phyloP scores from a whole-genome alignment of 805 yeast species.

The Torulaspora franciscae region DNA sequence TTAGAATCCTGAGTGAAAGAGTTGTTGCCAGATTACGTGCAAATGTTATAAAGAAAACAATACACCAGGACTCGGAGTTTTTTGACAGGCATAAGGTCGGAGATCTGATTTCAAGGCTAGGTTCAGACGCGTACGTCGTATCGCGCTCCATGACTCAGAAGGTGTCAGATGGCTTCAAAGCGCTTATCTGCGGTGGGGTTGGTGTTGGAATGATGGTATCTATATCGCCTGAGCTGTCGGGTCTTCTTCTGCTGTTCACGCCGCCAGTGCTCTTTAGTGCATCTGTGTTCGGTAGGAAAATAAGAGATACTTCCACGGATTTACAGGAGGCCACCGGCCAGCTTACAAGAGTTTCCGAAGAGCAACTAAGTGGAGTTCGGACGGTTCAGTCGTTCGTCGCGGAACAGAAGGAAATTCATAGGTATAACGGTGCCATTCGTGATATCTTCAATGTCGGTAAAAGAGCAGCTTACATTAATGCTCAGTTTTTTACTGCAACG shows the following conservation, averaged over 20 bases:
- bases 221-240: slow-evolving; percentile 76
- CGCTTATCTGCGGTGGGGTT: slow-evolving; percentile 74
- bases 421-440: slow-evolving; percentile 70
- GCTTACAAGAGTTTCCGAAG: slow-evolving; percentile 87
- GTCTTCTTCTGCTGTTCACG: slow-evolving; percentile 68
- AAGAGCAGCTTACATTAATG: slow-evolving; percentile 74
- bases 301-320: slow-evolving; percentile 66
- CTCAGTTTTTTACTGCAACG: slow-evolving; percentile 70
- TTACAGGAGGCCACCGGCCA: slow-evolving; percentile 85
- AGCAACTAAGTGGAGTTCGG: slow-evolving; percentile 77
- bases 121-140: slow-evolving; percentile 86
- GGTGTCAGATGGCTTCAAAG: slow-evolving; percentile 83
- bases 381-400: slow-evolving; percentile 93
- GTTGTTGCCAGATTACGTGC: slow-evolving; percentile 80
- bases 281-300: slow-evolving; percentile 72
- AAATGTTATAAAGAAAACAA: slow-evolving; percentile 66
- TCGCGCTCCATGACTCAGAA: slow-evolving; percentile 86
- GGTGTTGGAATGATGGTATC: slow-evolving; percentile 89
- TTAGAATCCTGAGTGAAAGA: slow-evolving; percentile 68
- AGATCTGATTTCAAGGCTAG: slow-evolving; percentile 82
- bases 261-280: slow-evolving; percentile 81
- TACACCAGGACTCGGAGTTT: slow-evolving; percentile 86
- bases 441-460: slow-evolving; percentile 62
- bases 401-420: slow-evolving; percentile 71
- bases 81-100: slow-evolving; percentile 94